Base-by-base conservation (phyloP, 768 basidiomycete genomes). In the Mycena pura region DNA sequence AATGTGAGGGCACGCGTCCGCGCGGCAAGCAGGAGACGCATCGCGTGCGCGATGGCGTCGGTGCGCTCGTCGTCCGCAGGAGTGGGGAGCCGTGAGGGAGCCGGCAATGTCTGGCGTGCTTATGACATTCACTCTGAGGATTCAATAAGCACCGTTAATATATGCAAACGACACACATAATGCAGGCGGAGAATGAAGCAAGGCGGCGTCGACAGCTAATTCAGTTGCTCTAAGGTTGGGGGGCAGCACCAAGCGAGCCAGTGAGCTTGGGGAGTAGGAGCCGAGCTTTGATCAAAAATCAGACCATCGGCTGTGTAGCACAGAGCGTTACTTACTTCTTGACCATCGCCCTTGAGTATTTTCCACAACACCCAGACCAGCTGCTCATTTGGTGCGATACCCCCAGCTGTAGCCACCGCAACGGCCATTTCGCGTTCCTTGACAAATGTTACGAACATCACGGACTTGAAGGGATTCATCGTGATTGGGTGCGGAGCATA, bases 301-400 rank as follows among this genome's bases (percentile, higher is more conserved):
- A n/a, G n/a, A n/a, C n/a, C n/a, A n/a, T n/a, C n/a, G n/a, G n/a
- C n/a, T n/a, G n/a, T n/a, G n/a, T n/a, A n/a, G 15, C 10, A 57
- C 27, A 24, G 46, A 15, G 13, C 21, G 19, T 19, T 32, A 80
- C 86, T 66, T 63, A 92, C 91, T 79, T 93, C 91, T 60, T 86
- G 87, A 19, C 91, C 91, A 70, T 92, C 90, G 51, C 91, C 92
- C 72, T 86, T 90, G 54, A 93, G 76, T 57, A 93, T 90, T 76
- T 93, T 93, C 91, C 91, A 93, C 60, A 93, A 78, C 41, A 93
- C 91, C 90, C 91, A 93, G 38, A 92, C 89, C 47, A 93, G 77
- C 68, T 91, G 91, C 69, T 92, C 91, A 70, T 86, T 91, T 49
- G 84, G 80, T 59, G 80, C 80, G 25, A 83, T 80, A n/a, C 76